Evolutionary conservation across 208 protist genomes (phyloP).

Genomic region (Acanthamoeba rhysodes): DNA sequence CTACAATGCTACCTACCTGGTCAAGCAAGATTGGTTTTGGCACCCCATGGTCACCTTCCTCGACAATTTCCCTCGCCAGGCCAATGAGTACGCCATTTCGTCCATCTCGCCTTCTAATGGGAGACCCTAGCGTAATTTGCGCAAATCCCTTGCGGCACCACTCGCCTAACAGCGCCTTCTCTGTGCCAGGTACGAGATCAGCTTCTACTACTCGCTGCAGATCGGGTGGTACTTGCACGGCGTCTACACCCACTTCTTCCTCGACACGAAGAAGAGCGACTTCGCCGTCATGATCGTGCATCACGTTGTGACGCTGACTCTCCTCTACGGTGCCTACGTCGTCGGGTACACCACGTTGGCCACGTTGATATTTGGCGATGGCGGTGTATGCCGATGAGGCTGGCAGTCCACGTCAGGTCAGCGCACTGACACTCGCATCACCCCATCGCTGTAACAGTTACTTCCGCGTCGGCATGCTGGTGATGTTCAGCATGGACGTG

Average conservation of each 20-base stretch:
- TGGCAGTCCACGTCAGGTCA: not conserved
- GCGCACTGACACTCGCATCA: not conserved
- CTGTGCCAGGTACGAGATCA: slow-evolving; percentile 17
- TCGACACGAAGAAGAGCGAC: slow-evolving; percentile 73
- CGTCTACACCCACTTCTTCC: slow-evolving; percentile 59
- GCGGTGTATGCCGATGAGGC: too few relatives aligned
- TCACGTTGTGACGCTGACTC: slow-evolving; percentile 46
- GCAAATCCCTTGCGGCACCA: not conserved
- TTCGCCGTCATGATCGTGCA: slow-evolving; percentile 57
- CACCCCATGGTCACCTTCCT: slow-evolving; percentile 36
- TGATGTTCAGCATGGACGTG: slow-evolving; percentile 65
- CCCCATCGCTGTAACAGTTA: not conserved
- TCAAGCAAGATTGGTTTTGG: slow-evolving; percentile 72
- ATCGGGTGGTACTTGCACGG: slow-evolving; percentile 67
- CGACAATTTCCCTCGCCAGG: slow-evolving; percentile 54
- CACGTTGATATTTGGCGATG: not conserved
- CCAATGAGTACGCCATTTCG: not conserved
- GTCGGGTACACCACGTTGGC: not conserved
- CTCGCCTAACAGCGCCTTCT: not conserved
- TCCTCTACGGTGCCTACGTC: slow-evolving; percentile 49
- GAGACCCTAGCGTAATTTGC: not conserved
- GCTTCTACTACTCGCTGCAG: slow-evolving; percentile 59
- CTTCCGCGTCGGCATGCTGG: slow-evolving; percentile 70
- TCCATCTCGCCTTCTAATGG: not conserved
- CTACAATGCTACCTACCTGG: slow-evolving; percentile 21